Evolutionary conservation across 192 early-diverging fungal species (phyloP), one percentile per base, ranked within the genome.

Genomic region (Podila minutissima): DNA sequence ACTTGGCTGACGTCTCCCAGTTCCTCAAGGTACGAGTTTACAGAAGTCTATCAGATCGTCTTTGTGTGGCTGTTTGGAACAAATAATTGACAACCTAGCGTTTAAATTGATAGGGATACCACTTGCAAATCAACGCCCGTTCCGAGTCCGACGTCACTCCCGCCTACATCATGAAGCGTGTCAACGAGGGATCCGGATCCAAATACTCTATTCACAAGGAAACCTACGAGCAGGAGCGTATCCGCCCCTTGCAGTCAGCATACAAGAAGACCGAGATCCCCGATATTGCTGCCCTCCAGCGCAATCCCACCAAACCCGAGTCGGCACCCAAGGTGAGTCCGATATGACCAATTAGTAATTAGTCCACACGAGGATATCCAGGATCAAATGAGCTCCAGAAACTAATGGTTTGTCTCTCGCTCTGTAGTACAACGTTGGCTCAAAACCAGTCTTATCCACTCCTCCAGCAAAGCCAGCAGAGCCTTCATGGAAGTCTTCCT

Each of bases 91-190:
- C 6, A 29, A 13, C 13, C 19, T 5, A 46, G 9, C 3, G 0
- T 11, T 17, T 4, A 15, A 15, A 46, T 15, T 41, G 11, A 51
- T 66, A 93, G 85, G 94, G 93, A 9, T 96, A 89, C 72, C 95
- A 97, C 68, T 87, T 98, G 49, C 90, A 97, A 72, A 92, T 98
- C 59, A 91, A 94, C 73, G 97, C 96, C 8, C 91, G 95, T 61
- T 84, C 89, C 26, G 93, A 93, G 69, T 87, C 87, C 26, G 97
- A 98, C 72, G 91, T 97, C 12, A 89, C 92, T n/a, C 91, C 95
- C 10, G 83, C 77, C 12, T 86, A 89, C 64, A 97, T 98, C 71
- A 94, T 96, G 92, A 92, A 94, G 83, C 89, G 94, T 76, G 89
- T 97, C 24, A 76, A 86, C 22, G 93, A 94, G 66, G 92, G 91